Conservation (phyloP, 2,329 filamentous ascomycete genomes). For the Amesomyces nigricolor region DNA sequence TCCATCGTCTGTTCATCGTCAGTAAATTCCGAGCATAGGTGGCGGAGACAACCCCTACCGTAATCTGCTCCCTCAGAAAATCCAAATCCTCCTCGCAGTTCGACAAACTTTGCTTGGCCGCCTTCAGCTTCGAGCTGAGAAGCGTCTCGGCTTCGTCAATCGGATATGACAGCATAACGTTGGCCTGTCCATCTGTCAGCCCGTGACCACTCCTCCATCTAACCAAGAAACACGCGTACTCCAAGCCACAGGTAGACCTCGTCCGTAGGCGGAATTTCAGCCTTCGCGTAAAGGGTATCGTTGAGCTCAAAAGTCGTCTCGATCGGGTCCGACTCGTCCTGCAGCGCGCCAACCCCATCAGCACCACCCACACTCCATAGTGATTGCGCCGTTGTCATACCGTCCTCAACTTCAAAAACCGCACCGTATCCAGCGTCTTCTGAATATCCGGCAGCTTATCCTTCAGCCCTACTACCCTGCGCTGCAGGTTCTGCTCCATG, state of each 20-base stretch:
- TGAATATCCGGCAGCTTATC: conserved; percentile 97
- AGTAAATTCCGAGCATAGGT: not conserved
- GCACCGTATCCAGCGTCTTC: conserved; percentile 89
- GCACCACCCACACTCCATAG: not conserved
- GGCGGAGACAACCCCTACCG: conserved; percentile 41
- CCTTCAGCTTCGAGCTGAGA: conserved; percentile 67
- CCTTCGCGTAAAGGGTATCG: conserved; percentile 90
- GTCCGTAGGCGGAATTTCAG: conserved; percentile 71
- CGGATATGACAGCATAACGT: conserved; percentile 95
- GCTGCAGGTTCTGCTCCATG: conserved; percentile 92
- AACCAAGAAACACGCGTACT: conserved; percentile 41
- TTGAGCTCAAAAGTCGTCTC: conserved; percentile 95
- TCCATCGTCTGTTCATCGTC: conserved; percentile 70
- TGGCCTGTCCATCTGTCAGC: conserved; percentile 55
- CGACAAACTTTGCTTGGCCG: conserved; percentile 71
- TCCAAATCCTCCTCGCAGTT: conserved; percentile 96
- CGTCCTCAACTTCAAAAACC: conserved; percentile 72
- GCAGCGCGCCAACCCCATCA: conserved; percentile 1
- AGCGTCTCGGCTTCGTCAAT: conserved; percentile 80
- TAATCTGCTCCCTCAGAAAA: conserved; percentile 93
- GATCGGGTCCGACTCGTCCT: conserved; percentile 59
- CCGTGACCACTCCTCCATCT: not conserved
- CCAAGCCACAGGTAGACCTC: conserved; percentile 98
- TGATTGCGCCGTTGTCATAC: conserved; percentile 35
- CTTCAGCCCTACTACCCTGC: conserved; percentile 71